These are phyloP conservation scores for Telfairia occidentalis DNA, from an alignment of 331 rosid species.

Conservation along the genomic window DNA sequence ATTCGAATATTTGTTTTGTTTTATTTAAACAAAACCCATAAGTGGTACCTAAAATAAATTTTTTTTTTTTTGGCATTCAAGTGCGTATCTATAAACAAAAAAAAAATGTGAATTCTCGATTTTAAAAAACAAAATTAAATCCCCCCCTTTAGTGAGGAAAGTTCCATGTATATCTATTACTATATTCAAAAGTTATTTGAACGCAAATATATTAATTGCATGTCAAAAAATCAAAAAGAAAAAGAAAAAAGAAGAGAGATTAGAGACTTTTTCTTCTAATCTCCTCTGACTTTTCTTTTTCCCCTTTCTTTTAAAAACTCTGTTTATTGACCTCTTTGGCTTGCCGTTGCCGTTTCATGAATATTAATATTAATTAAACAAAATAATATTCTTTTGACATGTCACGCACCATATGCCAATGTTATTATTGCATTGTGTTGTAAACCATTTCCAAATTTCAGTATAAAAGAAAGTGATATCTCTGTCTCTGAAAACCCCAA, in stretches of 20 bases:
- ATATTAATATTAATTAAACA: background rate
- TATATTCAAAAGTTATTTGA: slow-evolving; percentile 21
- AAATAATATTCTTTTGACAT: slow-evolving; percentile 2
- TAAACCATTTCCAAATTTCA: slow-evolving; percentile 1
- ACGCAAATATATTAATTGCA: background rate
- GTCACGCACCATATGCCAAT: background rate
- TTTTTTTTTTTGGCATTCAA: background rate
- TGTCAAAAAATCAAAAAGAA: too few species aligned
- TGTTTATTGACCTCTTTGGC: slow-evolving; percentile 6
- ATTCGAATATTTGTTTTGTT: slow-evolving; percentile 12
- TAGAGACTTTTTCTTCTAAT: background rate
- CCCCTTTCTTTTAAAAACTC: background rate
- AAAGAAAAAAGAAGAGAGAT: background rate
- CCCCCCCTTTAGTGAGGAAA: background rate
- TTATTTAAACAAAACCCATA: background rate
- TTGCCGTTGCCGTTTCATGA: slow-evolving; percentile 2
- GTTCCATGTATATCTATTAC: slow-evolving; percentile 16
- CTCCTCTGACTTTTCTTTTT: background rate
- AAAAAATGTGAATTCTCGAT: background rate
- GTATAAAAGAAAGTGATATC: background rate
- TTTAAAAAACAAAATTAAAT: background rate
- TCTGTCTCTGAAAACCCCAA: too few species aligned
- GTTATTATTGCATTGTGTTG: background rate
- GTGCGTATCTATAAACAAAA: background rate
- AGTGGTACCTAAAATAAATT: background rate